These are phyloP conservation scores for Umbilicus rupestris DNA, from an alignment of 164 flowering plant species.

Conservation along the genomic window DNA sequence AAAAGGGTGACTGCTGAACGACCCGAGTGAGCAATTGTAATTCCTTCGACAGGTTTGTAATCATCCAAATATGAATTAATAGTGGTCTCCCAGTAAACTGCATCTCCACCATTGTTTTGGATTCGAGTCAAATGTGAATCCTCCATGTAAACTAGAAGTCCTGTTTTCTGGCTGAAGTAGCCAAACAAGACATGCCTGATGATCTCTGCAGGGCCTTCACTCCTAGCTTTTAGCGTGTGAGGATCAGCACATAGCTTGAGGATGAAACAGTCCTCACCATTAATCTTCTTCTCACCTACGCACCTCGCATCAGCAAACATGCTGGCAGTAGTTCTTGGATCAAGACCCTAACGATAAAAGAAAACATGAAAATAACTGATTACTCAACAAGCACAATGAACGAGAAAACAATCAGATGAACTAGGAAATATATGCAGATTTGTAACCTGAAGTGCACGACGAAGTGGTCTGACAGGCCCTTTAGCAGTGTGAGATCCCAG, in stretches of 20 bases:
- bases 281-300: constrained; percentile 10
- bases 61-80: constrained; percentile 1
- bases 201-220: constrained; percentile 11
- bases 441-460: constrained; percentile 52
- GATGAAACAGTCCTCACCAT: constrained; percentile 9
- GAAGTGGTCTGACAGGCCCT: constrained; percentile 50
- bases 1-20: constrained; percentile 7
- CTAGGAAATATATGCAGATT: not conserved
- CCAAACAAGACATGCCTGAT: constrained; percentile 9
- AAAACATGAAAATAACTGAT: not conserved
- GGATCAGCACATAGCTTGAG: constrained; percentile 9
- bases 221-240: constrained; percentile 6
- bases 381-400: not conserved
- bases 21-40: constrained; percentile 1
- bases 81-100: constrained; percentile 7
- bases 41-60: constrained; percentile 7
- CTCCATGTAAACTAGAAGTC: constrained; percentile 10
- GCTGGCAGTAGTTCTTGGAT: constrained; percentile 10
- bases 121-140: constrained; percentile 11
- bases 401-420: not conserved
- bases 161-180: constrained; percentile 11
- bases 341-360: constrained; percentile 5
- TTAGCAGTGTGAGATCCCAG: constrained; percentile 54
- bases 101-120: constrained; percentile 8
- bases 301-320: constrained; percentile 11